These are phyloP conservation scores for Lolium rigidum DNA, from an alignment of 176 grass and related monocot species.

Conservation along the genomic window DNA sequence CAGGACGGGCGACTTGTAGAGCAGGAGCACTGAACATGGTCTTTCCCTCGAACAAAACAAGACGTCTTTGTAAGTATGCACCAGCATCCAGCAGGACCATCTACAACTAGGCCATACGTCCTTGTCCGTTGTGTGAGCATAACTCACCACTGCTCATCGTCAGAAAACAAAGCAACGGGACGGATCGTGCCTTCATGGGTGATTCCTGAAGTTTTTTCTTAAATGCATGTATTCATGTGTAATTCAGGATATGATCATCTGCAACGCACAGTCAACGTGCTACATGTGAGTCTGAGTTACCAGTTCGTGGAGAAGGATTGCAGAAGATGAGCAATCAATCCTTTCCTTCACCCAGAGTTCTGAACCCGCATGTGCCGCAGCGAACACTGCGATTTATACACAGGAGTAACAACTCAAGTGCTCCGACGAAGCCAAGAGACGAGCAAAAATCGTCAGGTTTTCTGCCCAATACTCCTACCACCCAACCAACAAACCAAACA, in stretches of 20 bases:
- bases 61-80: not conserved
- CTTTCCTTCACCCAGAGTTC: not conserved
- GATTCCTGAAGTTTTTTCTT: not conserved
- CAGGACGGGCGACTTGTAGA: not conserved
- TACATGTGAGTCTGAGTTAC: not conserved
- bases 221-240: not conserved
- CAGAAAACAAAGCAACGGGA: not conserved
- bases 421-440: slow-evolving; percentile 8
- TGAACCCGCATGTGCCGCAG: not conserved
- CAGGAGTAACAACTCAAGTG: slow-evolving; percentile 3
- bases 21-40: not conserved
- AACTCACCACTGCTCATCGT: not conserved
- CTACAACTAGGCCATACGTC: not conserved
- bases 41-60: not conserved
- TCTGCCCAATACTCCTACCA: not conserved
- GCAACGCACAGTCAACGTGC: not conserved
- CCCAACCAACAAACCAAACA: not conserved
- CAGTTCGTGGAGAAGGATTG: not conserved
- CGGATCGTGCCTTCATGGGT: not conserved
- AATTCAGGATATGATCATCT: not conserved
- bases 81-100: not conserved
- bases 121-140: not conserved
- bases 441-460: not conserved
- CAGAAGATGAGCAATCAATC: not conserved
- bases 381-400: slow-evolving; percentile 6